Conservation (phyloP, 768 basidiomycete genomes). For the Collybia mongolica region DNA sequence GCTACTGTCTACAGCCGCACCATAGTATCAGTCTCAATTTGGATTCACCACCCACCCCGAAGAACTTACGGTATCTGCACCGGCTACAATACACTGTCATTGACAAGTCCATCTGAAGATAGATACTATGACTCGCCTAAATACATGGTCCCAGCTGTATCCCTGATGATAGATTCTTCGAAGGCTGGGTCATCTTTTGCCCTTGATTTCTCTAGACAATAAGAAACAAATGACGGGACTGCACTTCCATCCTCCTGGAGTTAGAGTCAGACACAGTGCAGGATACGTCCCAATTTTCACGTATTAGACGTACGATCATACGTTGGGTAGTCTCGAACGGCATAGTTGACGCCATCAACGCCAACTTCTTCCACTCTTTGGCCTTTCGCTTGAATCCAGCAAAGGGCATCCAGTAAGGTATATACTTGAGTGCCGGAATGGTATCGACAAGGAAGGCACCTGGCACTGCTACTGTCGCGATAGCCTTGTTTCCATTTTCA, state of each 20-base stretch:
- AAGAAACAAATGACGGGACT: slow-evolving; percentile 19
- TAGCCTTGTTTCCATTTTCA: no score
- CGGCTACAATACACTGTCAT: slow-evolving; percentile 14
- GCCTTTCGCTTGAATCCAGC: slow-evolving; percentile 15
- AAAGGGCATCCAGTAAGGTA: slow-evolving; percentile 15
- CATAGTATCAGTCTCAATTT: slow-evolving; percentile 6
- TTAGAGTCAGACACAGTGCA: background rate
- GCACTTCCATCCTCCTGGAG: slow-evolving; percentile 16
- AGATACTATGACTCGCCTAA: slow-evolving; percentile 13
- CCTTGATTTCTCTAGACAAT: slow-evolving; percentile 16
- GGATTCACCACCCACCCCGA: slow-evolving; percentile 20
- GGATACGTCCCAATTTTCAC: slow-evolving; percentile 2
- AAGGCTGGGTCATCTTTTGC: slow-evolving; percentile 9
- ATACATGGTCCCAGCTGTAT: slow-evolving; percentile 23
- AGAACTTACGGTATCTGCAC: slow-evolving; percentile 27
- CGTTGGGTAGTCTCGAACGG: slow-evolving; percentile 16
- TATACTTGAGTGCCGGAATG: slow-evolving; percentile 10
- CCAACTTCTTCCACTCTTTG: slow-evolving; percentile 7
- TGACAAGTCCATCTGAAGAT: background rate
- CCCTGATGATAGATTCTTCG: slow-evolving; percentile 19
- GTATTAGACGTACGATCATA: background rate
- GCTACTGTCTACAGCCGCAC: slow-evolving; percentile 17
- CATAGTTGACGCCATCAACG: slow-evolving; percentile 13
- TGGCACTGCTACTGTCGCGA: no score
- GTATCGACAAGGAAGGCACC: slow-evolving; percentile 15